Conservation (phyloP, 345 rosid genomes). For the Jatropha curcas region DNA sequence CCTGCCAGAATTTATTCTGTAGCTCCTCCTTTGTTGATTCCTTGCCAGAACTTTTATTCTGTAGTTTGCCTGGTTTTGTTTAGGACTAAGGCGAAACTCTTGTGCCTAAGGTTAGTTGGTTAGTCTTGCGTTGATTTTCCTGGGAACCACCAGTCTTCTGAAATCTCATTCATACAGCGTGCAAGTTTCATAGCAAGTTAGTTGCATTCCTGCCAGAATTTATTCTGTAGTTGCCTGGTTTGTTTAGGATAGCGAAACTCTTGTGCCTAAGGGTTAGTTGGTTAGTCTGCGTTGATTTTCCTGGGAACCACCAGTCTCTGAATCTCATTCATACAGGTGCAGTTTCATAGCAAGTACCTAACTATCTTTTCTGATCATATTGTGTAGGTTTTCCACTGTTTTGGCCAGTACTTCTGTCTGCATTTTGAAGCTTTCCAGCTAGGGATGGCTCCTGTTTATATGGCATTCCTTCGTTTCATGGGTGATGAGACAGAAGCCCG, state of each 20-base stretch:
- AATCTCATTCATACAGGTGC: background rate
- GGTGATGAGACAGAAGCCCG: conserved; percentile 87
- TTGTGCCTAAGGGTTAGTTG: background rate
- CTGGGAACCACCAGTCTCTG: background rate
- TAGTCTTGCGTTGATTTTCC: background rate
- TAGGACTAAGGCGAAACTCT: background rate
- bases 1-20: no score
- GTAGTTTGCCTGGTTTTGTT: conserved; percentile 7
- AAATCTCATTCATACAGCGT: background rate
- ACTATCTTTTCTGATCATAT: conserved; percentile 6
- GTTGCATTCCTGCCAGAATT: background rate
- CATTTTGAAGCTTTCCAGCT: conserved; percentile 98
- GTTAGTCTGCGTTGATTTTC: background rate
- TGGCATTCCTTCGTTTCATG: conserved; percentile 94
- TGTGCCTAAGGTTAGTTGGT: background rate
- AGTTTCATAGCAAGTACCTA: conserved; percentile 2
- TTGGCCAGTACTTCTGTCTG: no score
- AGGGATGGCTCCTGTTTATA: conserved; percentile 91
- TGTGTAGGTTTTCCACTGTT: conserved; percentile 78
- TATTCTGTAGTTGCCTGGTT: background rate
- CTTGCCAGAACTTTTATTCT: background rate
- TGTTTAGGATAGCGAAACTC: background rate
- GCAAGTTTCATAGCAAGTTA: background rate
- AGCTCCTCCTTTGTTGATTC: no score
- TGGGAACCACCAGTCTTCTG: background rate